A percentile compares a stretch with the other conserved stretches of the same genome.
These are phyloP conservation scores for Panicum miliaceum DNA, from an alignment of 176 grass and related monocot species.

Conservation along the genomic window DNA sequence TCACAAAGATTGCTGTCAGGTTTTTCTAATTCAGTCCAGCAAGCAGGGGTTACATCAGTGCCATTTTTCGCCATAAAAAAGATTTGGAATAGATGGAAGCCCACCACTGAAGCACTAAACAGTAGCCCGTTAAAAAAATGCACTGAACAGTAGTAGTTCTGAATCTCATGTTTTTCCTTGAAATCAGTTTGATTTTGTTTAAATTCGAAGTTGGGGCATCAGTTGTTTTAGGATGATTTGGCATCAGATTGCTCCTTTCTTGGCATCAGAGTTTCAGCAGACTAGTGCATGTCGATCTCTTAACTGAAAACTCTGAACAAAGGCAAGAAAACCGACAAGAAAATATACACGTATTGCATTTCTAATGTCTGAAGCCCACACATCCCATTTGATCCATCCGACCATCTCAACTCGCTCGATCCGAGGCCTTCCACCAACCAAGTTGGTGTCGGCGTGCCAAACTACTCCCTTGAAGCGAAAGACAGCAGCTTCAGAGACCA, in stretches of 20 bases:
- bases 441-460: constrained; percentile 23
- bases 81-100: not conserved
- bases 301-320: not conserved
- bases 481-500: not conserved
- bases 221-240: not conserved
- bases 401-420: constrained; percentile 10
- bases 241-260: not conserved
- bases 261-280: not conserved
- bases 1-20: not conserved
- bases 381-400: constrained; percentile 27
- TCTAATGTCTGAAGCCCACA: not conserved
- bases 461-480: constrained; percentile 49
- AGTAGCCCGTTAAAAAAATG: too few species aligned
- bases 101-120: constrained; percentile 4
- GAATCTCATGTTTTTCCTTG: not conserved
- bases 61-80: not conserved
- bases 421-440: constrained; percentile 11
- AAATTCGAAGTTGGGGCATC: not conserved
- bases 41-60: not conserved
- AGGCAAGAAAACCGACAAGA: not conserved
- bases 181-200: not conserved
- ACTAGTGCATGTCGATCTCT: not conserved
- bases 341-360: not conserved
- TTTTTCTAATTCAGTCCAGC: not conserved
- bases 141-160: too few species aligned